These are phyloP conservation scores for Silene latifolia DNA, from an alignment of 148 eudicot species.

Conservation along the genomic window DNA sequence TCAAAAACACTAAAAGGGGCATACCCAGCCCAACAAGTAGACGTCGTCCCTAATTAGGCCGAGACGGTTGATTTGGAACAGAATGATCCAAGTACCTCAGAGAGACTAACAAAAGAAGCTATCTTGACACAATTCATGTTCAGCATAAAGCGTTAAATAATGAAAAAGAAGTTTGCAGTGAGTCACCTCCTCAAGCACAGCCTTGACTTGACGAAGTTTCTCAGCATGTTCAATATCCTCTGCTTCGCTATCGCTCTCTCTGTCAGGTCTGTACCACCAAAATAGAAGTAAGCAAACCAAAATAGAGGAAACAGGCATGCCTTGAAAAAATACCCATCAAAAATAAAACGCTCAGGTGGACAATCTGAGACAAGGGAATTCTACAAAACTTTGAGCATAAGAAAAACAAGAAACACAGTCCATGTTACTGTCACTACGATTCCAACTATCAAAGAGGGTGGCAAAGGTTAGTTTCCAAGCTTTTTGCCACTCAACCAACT, in stretches of 20 bases:
- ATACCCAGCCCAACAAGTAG: not conserved
- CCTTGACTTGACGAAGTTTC: constrained; percentile 98
- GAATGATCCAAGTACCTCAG: not conserved
- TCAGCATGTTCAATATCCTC: constrained; percentile 99
- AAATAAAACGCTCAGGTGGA: not conserved
- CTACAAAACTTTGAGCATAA: not conserved
- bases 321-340: not conserved
- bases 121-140: not conserved
- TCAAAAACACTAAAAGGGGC: not conserved
- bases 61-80: not conserved
- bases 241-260: constrained; percentile 96
- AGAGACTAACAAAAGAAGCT: constrained; percentile 3
- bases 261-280: constrained; percentile 55
- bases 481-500: not conserved
- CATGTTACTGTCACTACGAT: constrained; percentile 5
- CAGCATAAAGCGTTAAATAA: not conserved
- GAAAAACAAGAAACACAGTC: not conserved
- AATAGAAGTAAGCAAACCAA: constrained; percentile 4
- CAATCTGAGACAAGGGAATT: not conserved
- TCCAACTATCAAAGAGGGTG: not conserved
- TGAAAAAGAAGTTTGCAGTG: not conserved
- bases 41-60: not conserved
- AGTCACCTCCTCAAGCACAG: constrained; percentile 95
- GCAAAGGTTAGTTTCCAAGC: not conserved
- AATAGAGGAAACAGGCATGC: not conserved